These are phyloP conservation scores for Agastache rugosa DNA, from an alignment of 257 asterid species.

Conservation along the genomic window DNA sequence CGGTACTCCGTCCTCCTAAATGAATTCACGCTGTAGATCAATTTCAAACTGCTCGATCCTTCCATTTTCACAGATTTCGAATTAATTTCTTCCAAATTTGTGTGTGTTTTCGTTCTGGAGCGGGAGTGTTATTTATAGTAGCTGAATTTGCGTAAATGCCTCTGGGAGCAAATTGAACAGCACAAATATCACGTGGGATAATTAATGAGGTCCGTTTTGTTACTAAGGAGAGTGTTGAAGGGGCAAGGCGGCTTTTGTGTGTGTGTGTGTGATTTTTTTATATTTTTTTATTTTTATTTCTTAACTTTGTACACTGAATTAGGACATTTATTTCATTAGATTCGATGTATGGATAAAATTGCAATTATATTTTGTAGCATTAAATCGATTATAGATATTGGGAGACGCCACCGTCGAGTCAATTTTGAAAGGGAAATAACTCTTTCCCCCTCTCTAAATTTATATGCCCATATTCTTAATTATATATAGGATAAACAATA, in stretches of 20 bases:
- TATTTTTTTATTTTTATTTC: no score
- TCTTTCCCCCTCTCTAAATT: no score
- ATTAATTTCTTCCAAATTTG: background rate
- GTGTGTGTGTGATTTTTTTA: no score
- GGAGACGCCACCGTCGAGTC: no score
- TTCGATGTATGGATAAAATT: conserved; percentile 14
- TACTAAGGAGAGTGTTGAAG: no score
- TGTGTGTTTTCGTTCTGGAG: background rate
- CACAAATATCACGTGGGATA: conserved; percentile 30
- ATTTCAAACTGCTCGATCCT: conserved; percentile 39
- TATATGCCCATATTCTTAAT: no score
- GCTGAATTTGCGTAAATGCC: conserved; percentile 2
- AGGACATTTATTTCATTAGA: background rate
- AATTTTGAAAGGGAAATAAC: no score
- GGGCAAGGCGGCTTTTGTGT: conserved; percentile 8
- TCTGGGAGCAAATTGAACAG: background rate
- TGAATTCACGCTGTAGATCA: conserved; percentile 41
- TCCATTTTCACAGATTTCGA: conserved; percentile 40
- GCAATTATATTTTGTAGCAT: background rate
- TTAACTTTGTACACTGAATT: conserved; percentile 12
- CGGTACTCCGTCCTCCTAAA: conserved; percentile 44
- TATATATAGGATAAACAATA: no score
- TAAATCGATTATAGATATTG: background rate
- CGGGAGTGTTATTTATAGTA: conserved; percentile 23
- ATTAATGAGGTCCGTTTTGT: background rate